These are phyloP conservation scores for Phialophora chinensis DNA, from an alignment of 2,329 filamentous ascomycete genomes.

Conservation along the genomic window DNA sequence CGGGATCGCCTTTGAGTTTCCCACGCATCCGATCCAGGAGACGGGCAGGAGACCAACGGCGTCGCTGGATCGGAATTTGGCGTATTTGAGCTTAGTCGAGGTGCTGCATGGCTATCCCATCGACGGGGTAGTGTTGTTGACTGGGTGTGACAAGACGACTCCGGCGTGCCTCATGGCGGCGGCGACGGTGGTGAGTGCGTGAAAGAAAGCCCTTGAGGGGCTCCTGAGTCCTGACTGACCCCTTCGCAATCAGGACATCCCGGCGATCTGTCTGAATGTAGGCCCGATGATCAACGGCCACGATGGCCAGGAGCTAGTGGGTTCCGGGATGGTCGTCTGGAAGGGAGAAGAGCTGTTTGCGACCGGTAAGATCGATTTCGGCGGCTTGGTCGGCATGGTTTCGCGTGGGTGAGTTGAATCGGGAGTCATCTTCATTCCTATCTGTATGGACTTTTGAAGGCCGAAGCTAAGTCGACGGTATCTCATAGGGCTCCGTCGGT, in stretches of 20 bases:
- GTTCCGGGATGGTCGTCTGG: conserved; percentile 57
- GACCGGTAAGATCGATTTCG: conserved; percentile 54
- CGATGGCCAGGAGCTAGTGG: conserved; percentile 46
- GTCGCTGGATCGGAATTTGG: conserved; percentile 57
- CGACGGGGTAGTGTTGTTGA: conserved; percentile 59
- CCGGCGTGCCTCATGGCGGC: conserved; percentile 60
- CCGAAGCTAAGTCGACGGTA: no score
- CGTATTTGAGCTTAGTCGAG: conserved; percentile 57
- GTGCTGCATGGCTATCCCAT: conserved; percentile 57
- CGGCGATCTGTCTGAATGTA: conserved; percentile 59
- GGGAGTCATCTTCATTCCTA: no score
- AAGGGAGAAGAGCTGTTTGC: conserved; percentile 56
- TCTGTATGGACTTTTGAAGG: no score
- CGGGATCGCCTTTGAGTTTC: conserved; percentile 59
- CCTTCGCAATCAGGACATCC: conserved; percentile 48
- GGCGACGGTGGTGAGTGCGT: conserved; percentile 48
- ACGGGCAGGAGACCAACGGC: conserved; percentile 56
- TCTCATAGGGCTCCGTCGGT: conserved; percentile 30
- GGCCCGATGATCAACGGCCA: conserved; percentile 61
- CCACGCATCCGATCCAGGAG: conserved; percentile 60
- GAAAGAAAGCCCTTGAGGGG: no score
- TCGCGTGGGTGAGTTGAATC: conserved; percentile 51
- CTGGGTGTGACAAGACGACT: conserved; percentile 61
- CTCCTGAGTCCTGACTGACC: no score
- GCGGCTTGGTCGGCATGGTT: conserved; percentile 55